Percentiles rank a stretch among this genome's conserved stretches.
Evolutionary conservation across 257 asterid species (phyloP).

Genomic region (Nicotiana sylvestris): DNA sequence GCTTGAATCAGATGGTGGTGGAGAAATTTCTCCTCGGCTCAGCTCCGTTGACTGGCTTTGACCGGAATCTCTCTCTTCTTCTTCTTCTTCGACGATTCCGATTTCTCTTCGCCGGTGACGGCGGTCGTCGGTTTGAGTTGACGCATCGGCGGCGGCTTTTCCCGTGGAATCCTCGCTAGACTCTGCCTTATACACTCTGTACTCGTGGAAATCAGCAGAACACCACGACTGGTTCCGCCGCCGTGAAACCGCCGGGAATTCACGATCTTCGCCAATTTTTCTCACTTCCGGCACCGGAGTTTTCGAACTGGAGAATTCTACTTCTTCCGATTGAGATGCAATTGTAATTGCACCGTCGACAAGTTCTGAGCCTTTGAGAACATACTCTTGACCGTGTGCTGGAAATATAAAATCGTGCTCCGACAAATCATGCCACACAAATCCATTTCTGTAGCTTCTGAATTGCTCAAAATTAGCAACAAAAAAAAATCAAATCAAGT

Average conservation of each 20-base stretch:
- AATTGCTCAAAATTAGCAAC: not conserved
- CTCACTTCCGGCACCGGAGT: constrained; percentile 16
- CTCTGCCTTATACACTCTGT: constrained; percentile 65
- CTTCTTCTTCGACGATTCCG: constrained; percentile 30
- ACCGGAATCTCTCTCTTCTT: constrained; percentile 11
- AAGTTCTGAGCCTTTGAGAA: constrained; percentile 84
- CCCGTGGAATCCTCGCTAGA: constrained; percentile 27
- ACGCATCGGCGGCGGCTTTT: constrained; percentile 55
- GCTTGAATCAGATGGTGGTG: constrained; percentile 86
- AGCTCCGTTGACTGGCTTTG: constrained; percentile 17
- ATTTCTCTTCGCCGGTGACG: constrained; percentile 40
- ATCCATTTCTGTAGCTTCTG: constrained; percentile 86
- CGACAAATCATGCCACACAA: constrained; percentile 86
- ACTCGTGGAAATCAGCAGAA: constrained; percentile 64
- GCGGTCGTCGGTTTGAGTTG: constrained; percentile 72
- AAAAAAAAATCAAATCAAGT: not conserved
- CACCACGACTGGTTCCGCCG: constrained; percentile 77
- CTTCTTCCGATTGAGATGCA: constrained; percentile 12
- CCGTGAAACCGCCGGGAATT: constrained; percentile 30
- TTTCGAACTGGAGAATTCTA: constrained; percentile 16
- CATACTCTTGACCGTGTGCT: constrained; percentile 71
- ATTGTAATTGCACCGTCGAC: constrained; percentile 34
- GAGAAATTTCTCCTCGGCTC: constrained; percentile 54
- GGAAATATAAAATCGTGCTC: constrained; percentile 79
- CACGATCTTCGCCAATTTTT: constrained; percentile 4